These are phyloP conservation scores for Fusarium sp. DNA, from an alignment of 2,329 filamentous ascomycete species.

Conservation along the genomic window DNA sequence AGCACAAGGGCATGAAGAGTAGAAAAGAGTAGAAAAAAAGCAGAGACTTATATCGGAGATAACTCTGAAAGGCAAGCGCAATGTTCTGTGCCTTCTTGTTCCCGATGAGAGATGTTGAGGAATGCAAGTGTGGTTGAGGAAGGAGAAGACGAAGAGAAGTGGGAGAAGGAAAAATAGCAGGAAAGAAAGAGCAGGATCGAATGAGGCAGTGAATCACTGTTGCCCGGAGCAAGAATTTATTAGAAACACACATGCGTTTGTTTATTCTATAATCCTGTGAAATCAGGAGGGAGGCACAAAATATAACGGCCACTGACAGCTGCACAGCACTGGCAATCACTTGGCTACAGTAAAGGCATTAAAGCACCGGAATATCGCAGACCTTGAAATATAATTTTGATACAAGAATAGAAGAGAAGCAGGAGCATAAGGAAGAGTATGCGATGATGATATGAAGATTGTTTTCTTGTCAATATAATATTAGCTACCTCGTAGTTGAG, in stretches of 20 bases:
- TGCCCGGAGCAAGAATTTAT: conserved; percentile 1
- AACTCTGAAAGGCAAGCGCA: not conserved
- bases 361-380: not conserved
- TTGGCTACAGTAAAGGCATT: not conserved
- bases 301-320: not conserved
- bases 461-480: not conserved
- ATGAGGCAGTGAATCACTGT: not conserved
- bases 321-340: conserved; percentile 13
- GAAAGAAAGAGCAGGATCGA: not conserved
- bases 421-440: not conserved
- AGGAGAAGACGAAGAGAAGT: not conserved
- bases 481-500: not conserved
- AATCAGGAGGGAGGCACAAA: conserved; percentile 1
- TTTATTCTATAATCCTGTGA: not conserved
- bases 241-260: not conserved
- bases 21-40: not conserved
- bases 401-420: not conserved
- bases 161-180: not conserved
- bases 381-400: not conserved
- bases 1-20: not conserved
- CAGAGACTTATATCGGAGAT: not conserved
- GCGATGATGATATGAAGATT: not conserved
- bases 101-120: not conserved
- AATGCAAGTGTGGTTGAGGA: conserved; percentile 6
- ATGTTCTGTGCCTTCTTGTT: not conserved